Evolutionary conservation across 83 land plant species (phyloP).

Genomic region (Isoetes engelmannii): DNA sequence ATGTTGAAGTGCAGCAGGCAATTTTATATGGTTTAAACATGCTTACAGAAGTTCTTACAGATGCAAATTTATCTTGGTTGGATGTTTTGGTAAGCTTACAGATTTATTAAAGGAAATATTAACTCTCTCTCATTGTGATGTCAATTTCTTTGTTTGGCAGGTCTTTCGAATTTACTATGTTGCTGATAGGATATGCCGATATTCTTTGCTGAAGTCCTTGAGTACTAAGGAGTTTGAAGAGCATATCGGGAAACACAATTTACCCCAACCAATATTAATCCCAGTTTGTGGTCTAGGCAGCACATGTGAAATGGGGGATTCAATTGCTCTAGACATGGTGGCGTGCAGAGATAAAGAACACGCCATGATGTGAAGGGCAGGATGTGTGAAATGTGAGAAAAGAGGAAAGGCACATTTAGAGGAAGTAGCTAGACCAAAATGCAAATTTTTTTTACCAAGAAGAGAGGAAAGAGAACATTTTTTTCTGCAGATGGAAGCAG

Average conservation of each 20-base stretch:
- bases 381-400: no score
- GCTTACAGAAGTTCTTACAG: background rate
- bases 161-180: background rate
- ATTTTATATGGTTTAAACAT: background rate
- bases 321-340: no score
- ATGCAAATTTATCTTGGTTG: constrained; percentile 3
- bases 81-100: constrained; percentile 7
- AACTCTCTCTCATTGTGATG: background rate
- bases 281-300: constrained; percentile 7
- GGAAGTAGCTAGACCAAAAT: no score
- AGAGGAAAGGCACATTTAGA: no score
- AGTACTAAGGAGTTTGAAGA: background rate
- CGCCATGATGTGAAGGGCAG: no score
- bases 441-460: no score
- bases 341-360: no score
- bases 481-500: no score
- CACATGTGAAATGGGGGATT: no score
- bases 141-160: background rate
- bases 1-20: background rate
- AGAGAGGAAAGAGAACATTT: no score
- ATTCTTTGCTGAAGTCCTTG: background rate
- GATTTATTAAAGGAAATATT: background rate
- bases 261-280: background rate
- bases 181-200: no score
- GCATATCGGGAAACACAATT: background rate